Evolutionary conservation across 306 rosid genomes (phyloP).

Genomic region (Cercis canadensis): DNA sequence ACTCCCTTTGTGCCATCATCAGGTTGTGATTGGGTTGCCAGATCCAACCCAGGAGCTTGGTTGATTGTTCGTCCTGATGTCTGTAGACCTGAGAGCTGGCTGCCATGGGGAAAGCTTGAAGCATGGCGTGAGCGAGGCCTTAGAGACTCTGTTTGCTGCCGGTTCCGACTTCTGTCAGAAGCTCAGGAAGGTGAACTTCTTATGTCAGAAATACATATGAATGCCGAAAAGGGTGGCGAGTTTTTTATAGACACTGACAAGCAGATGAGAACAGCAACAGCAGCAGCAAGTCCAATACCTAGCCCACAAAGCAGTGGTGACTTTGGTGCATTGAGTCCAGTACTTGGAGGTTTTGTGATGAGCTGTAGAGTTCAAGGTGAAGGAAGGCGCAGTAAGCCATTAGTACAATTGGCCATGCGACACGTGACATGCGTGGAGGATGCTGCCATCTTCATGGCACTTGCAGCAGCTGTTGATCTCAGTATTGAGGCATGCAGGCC

Average conservation of each 20-base stretch:
- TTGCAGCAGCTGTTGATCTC: conserved; percentile 88
- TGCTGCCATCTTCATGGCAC: conserved; percentile 96
- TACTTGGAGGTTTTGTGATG: conserved; percentile 87
- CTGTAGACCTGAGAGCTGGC: conserved; percentile 84
- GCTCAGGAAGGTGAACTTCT: conserved; percentile 75
- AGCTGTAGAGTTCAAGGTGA: conserved; percentile 90
- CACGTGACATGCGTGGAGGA: conserved; percentile 90
- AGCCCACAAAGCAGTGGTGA: conserved; percentile 96
- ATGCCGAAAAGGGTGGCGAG: conserved; percentile 93
- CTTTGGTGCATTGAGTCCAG: conserved; percentile 72
- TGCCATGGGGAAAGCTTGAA: conserved; percentile 97
- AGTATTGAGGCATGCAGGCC: conserved; percentile 88
- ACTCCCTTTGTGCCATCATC: conserved; percentile 98
- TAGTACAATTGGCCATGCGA: conserved; percentile 84
- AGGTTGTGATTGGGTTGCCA: conserved; percentile 96
- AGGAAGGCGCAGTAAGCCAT: conserved; percentile 79
- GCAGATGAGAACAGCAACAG: conserved; percentile 52
- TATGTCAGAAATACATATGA: conserved; percentile 75
- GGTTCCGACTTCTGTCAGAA: conserved; percentile 80
- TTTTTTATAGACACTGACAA: conserved; percentile 83
- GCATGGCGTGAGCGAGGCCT: conserved; percentile 96
- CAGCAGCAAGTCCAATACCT: conserved; percentile 67
- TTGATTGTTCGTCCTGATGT: conserved; percentile 83
- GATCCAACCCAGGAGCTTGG: conserved; percentile 96
- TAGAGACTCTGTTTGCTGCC: conserved; percentile 74